Conservation (phyloP, 352 stramenopile species). For the Poterioochromonas sp. region DNA sequence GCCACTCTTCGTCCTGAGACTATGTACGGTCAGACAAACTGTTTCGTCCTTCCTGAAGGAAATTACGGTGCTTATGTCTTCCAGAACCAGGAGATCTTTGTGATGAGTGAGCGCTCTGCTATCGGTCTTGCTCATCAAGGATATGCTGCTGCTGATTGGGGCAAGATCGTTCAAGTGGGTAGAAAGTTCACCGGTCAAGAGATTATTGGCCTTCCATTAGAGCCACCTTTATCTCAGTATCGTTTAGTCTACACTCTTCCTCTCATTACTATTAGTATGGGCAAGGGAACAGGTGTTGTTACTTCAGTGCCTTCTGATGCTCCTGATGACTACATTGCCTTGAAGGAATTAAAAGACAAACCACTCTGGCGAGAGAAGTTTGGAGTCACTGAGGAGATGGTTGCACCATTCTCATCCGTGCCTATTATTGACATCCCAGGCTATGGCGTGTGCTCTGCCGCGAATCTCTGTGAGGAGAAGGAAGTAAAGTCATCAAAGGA, state of each 20-base stretch:
- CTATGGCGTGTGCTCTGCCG: slow-evolving; percentile 87
- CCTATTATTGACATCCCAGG: slow-evolving; percentile 98
- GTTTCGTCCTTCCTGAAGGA: slow-evolving; percentile 95
- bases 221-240: slow-evolving; percentile 89
- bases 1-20: slow-evolving; percentile 97
- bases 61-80: slow-evolving; percentile 97
- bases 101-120: slow-evolving; percentile 82
- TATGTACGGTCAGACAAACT: slow-evolving; percentile 99
- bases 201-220: slow-evolving; percentile 87
- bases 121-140: slow-evolving; percentile 89
- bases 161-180: slow-evolving; percentile 67
- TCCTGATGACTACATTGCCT: slow-evolving; percentile 94
- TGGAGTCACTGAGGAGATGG: slow-evolving; percentile 93
- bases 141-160: slow-evolving; percentile 53
- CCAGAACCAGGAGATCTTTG: slow-evolving; percentile 80
- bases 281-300: slow-evolving; percentile 97
- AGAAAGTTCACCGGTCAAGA: slow-evolving; percentile 90
- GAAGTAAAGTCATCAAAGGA: slow-evolving; percentile 98
- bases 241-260: slow-evolving; percentile 98
- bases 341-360: slow-evolving; percentile 98
- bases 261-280: slow-evolving; percentile 98
- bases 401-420: slow-evolving; percentile 68
- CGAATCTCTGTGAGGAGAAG: slow-evolving; percentile 89
- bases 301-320: slow-evolving; percentile 97
- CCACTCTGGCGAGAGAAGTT: slow-evolving; percentile 94